Conservation (phyloP, 2,329 filamentous ascomycete species). For the Fusarium sp. region DNA sequence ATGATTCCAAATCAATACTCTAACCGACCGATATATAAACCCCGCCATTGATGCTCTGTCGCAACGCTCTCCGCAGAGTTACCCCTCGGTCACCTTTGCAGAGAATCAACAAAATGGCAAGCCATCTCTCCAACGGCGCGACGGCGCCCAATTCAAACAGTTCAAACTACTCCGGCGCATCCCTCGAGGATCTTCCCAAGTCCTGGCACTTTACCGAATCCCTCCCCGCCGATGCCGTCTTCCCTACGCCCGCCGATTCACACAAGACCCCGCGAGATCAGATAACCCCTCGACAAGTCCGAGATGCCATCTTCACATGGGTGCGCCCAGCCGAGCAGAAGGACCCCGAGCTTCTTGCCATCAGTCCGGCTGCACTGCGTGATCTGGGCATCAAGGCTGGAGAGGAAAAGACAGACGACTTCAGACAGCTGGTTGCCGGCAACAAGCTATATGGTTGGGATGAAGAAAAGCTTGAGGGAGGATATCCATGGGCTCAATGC, state of each 20-base stretch:
- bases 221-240: constrained; percentile 80
- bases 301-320: constrained; percentile 87
- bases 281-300: constrained; percentile 85
- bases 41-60: constrained; percentile 49
- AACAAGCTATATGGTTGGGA: constrained; percentile 86
- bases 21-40: constrained; percentile 2
- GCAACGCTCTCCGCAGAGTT: constrained; percentile 46
- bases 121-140: constrained; percentile 46
- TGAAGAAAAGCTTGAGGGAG: constrained; percentile 70
- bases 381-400: constrained; percentile 80
- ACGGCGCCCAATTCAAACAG: constrained; percentile 6
- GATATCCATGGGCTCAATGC: constrained; percentile 98
- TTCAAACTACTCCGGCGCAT: constrained; percentile 43
- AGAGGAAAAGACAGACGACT: constrained; percentile 78
- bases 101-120: constrained; percentile 46
- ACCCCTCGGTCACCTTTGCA: constrained; percentile 43
- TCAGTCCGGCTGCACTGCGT: constrained; percentile 80
- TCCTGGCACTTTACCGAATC: constrained; percentile 73
- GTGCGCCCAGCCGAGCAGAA: constrained; percentile 81
- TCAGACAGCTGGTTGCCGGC: constrained; percentile 81
- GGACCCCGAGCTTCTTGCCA: constrained; percentile 81
- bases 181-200: constrained; percentile 69
- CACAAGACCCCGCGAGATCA: constrained; percentile 82
- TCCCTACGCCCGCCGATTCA: constrained; percentile 82
- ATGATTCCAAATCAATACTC: constrained; percentile 7